Percentiles rank a stretch among this genome's conserved stretches.
Evolutionary conservation across 345 rosid genomes (phyloP).

Genomic region (Lenwebbia sp.): DNA sequence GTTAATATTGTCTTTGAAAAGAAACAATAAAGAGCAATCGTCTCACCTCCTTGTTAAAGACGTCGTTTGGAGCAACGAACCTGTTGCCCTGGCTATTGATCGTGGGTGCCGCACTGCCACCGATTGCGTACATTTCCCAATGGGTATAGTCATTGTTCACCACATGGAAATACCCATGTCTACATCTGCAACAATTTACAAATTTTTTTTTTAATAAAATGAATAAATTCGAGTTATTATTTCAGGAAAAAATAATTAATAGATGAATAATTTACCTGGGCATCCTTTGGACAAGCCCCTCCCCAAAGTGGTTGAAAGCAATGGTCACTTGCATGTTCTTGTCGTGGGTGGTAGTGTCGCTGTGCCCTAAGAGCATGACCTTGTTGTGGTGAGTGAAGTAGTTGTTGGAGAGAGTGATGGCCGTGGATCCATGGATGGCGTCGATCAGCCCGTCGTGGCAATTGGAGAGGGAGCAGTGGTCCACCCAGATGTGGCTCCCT

Average conservation of each 20-base stretch:
- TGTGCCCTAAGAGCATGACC: conserved; percentile 11
- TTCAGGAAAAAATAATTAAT: neutral
- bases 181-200: neutral
- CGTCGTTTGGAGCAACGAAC: conserved; percentile 5
- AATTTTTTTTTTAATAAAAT: no score
- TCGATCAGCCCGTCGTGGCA: conserved; percentile 9
- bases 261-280: neutral
- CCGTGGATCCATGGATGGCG: conserved; percentile 10
- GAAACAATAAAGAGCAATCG: neutral
- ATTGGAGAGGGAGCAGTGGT: conserved; percentile 8
- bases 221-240: neutral
- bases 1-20: neutral
- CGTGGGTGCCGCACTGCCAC: conserved; percentile 10
- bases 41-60: conserved; percentile 4
- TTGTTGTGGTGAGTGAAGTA: conserved; percentile 11
- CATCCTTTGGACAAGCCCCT: conserved; percentile 13
- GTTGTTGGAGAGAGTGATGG: conserved; percentile 10
- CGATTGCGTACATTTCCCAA: conserved; percentile 14
- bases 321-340: conserved; percentile 17
- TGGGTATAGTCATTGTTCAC: conserved; percentile 14
- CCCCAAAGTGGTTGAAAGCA: conserved; percentile 12
- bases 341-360: neutral
- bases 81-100: conserved; percentile 13
- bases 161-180: conserved; percentile 13
- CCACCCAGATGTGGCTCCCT: conserved; percentile 10